phyloP scores from a whole-genome alignment of 495 filamentous ascomycete species.

The Annulohypoxylon moriforme region DNA sequence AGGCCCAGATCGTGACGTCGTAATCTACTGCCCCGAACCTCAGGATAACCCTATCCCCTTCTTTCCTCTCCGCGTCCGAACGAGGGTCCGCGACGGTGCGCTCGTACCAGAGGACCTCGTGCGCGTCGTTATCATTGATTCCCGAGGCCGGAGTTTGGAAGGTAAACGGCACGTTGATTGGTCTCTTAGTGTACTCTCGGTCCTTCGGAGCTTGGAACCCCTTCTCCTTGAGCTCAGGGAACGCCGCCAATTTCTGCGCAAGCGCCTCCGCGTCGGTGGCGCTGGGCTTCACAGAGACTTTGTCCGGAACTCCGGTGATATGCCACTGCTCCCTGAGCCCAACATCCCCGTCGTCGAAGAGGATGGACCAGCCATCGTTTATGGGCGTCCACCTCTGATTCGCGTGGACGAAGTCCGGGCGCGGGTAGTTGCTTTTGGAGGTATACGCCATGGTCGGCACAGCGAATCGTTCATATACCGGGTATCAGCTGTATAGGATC shows the following conservation, averaged over 20 bases:
- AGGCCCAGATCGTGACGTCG: conserved; percentile 68
- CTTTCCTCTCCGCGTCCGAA: conserved; percentile 44
- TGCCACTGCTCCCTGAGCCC: conserved; percentile 58
- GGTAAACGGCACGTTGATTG: conserved; percentile 67
- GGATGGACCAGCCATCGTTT: conserved; percentile 66
- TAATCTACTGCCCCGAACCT: conserved; percentile 74
- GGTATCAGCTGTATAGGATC: too few species aligned
- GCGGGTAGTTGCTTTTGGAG: conserved; percentile 49
- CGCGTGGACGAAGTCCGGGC: conserved; percentile 66
- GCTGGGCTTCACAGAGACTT: conserved; percentile 30
- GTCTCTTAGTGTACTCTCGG: conserved; percentile 48
- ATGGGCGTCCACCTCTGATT: conserved; percentile 64
- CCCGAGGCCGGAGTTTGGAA: conserved; percentile 69
- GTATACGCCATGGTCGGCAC: conserved; percentile 44
- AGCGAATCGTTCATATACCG: neutral
- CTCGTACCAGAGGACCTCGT: conserved; percentile 72
- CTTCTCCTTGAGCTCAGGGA: conserved; percentile 48
- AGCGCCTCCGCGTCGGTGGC: conserved; percentile 18
- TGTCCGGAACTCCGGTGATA: conserved; percentile 45
- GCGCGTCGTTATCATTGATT: conserved; percentile 63
- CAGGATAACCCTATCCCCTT: conserved; percentile 58
- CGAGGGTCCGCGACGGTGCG: conserved; percentile 61
- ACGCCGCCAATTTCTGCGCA: conserved; percentile 46
- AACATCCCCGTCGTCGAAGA: conserved; percentile 67
- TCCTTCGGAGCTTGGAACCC: conserved; percentile 44